Percentiles rank a stretch among this genome's conserved stretches.
These are phyloP conservation scores for Dillenia turbinata DNA, from an alignment of 164 flowering plant species.

Conservation along the genomic window DNA sequence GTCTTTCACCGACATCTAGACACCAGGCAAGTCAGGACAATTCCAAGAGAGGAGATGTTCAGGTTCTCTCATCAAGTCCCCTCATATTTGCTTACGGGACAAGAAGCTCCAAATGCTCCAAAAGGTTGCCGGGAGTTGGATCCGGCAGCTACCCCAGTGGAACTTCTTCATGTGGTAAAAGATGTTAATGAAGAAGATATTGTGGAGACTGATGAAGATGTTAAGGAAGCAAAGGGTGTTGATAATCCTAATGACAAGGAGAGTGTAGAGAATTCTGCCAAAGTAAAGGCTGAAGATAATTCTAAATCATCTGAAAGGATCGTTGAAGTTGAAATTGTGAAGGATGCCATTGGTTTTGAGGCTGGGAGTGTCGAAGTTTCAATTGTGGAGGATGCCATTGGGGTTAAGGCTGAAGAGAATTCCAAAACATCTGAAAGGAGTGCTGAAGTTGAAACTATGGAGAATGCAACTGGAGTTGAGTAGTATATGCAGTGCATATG, in stretches of 20 bases:
- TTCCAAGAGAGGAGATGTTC: conserved; percentile 62
- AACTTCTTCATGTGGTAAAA: conserved; percentile 54
- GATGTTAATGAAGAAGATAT: conserved; percentile 38
- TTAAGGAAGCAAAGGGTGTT: conserved; percentile 4
- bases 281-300: conserved; percentile 4
- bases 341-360: background rate
- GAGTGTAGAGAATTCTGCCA: conserved; percentile 1
- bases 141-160: conserved; percentile 72
- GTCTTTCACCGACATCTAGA: conserved; percentile 67
- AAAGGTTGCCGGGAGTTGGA: conserved; percentile 75
- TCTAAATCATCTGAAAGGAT: conserved; percentile 5
- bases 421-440: conserved; percentile 3
- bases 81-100: conserved; percentile 61
- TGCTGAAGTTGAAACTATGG: conserved; percentile 5
- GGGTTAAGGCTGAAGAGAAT: background rate
- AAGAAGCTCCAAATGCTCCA: conserved; percentile 57
- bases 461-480: conserved; percentile 2
- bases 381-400: conserved; percentile 1
- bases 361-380: background rate
- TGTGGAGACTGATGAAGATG: conserved; percentile 14
- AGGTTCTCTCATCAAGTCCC: conserved; percentile 80
- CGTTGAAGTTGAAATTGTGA: conserved; percentile 2
- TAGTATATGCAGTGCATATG: background rate
- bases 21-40: conserved; percentile 33
- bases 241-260: conserved; percentile 12